Percentiles rank a stretch among this genome's conserved stretches.
These are phyloP conservation scores for Aegilops tauschii DNA, from an alignment of 176 grass and related monocot species.

Conservation along the genomic window DNA sequence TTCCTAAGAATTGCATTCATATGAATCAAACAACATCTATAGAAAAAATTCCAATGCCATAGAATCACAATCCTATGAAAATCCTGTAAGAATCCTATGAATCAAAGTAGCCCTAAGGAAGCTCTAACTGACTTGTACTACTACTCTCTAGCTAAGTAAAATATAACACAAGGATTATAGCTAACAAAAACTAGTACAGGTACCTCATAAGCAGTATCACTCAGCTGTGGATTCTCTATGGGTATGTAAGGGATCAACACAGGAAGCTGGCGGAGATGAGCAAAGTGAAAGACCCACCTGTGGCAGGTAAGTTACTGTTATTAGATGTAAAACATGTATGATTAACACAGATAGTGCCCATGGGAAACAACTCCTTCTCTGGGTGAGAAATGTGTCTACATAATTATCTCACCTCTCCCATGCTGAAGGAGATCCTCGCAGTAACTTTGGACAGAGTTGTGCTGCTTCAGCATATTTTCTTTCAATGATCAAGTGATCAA, in stretches of 20 bases:
- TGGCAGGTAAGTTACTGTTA: constrained; percentile 37
- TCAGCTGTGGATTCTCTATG: constrained; percentile 84
- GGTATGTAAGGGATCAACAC: constrained; percentile 96
- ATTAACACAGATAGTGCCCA: constrained; percentile 19
- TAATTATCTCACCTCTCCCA: constrained; percentile 88
- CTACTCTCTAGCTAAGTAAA: background rate
- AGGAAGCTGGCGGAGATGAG: constrained; percentile 91
- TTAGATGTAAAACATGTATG: constrained; percentile 9
- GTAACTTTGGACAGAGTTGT: constrained; percentile 80
- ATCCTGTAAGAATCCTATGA: too few species aligned
- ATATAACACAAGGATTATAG: background rate
- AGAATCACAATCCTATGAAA: too few species aligned
- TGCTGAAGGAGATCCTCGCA: constrained; percentile 81
- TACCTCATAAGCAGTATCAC: constrained; percentile 98
- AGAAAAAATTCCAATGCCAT: too few species aligned
- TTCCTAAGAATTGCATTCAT: too few species aligned
- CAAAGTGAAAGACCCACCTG: constrained; percentile 99
- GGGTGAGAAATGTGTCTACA: constrained; percentile 1
- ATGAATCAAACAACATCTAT: too few species aligned
- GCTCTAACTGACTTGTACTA: background rate
- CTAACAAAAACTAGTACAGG: background rate
- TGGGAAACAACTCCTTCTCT: constrained; percentile 9
- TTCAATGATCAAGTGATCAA: constrained; percentile 96
- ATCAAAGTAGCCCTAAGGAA: background rate
- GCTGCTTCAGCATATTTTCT: constrained; percentile 97